These are phyloP conservation scores for Pythium phragmiticola DNA, from an alignment of 352 stramenopile genomes.

Conservation along the genomic window DNA sequence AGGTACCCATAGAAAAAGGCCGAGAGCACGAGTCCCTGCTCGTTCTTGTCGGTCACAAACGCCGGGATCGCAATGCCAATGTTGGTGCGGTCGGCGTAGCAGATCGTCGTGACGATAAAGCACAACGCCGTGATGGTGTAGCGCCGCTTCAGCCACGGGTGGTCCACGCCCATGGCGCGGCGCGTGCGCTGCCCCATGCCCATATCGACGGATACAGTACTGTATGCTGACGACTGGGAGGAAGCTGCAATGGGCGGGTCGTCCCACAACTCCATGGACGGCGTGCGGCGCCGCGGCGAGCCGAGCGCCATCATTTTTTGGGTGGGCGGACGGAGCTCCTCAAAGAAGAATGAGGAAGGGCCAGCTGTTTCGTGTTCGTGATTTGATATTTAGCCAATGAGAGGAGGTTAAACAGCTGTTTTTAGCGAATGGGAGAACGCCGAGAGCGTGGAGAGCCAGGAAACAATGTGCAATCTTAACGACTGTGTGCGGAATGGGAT, in stretches of 20 bases:
- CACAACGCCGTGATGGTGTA: conserved; percentile 76
- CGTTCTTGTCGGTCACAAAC: conserved; percentile 70
- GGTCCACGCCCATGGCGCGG: conserved; percentile 7
- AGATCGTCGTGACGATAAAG: conserved; percentile 77
- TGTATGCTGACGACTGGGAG: background rate
- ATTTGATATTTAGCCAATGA: conserved; percentile 8
- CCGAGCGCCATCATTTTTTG: conserved; percentile 25
- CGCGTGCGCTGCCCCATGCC: background rate
- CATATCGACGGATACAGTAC: background rate
- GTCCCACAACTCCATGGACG: conserved; percentile 28
- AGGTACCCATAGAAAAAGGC: conserved; percentile 90
- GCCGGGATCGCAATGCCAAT: conserved; percentile 82
- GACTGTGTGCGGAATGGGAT: background rate
- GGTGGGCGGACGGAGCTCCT: background rate
- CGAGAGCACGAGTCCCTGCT: conserved; percentile 80
- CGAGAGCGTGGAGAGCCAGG: too few relatives aligned
- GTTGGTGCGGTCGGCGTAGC: conserved; percentile 87
- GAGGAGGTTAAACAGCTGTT: background rate
- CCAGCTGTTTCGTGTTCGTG: conserved; percentile 11
- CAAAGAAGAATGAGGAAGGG: background rate
- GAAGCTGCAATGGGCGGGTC: conserved; percentile 10
- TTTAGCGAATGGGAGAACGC: conserved; percentile 11
- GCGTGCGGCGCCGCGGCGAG: conserved; percentile 23
- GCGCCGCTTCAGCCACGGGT: conserved; percentile 36
- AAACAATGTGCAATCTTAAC: conserved; percentile 6